Percentiles rank a stretch among this genome's conserved stretches.
These are phyloP conservation scores for Leucosporidium creatinivorum DNA, from an alignment of 768 basidiomycete genomes.

Conservation along the genomic window DNA sequence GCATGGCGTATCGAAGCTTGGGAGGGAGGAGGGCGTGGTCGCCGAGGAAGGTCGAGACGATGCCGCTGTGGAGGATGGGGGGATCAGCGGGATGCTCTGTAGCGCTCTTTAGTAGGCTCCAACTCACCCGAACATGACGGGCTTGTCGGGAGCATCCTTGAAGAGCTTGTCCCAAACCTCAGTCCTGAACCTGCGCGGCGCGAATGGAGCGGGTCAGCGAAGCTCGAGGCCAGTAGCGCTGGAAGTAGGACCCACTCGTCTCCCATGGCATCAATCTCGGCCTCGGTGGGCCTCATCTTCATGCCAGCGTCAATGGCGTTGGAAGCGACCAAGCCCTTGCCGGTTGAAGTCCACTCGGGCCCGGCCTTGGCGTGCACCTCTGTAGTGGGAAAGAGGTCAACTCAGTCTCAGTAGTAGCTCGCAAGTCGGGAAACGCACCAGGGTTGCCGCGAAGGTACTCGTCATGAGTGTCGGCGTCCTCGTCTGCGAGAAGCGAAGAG, in stretches of 20 bases:
- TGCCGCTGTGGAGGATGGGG: not conserved
- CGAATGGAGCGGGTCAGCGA: not conserved
- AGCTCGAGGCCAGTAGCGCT: no score
- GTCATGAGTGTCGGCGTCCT: conserved; percentile 57
- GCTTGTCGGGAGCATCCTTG: conserved; percentile 72
- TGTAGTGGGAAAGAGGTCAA: not conserved
- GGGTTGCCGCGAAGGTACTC: conserved; percentile 64
- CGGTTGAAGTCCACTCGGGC: conserved; percentile 58
- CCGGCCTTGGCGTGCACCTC: conserved; percentile 50
- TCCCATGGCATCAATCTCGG: conserved; percentile 66
- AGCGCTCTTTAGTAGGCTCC: conserved; percentile 59
- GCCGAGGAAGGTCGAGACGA: conserved; percentile 41
- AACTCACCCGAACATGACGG: conserved; percentile 57
- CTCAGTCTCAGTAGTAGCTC: no score
- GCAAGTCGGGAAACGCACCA: not conserved
- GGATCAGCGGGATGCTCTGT: not conserved
- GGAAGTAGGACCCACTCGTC: conserved; percentile 50
- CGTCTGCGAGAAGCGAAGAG: conserved; percentile 42
- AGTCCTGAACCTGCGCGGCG: conserved; percentile 36
- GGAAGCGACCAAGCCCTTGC: conserved; percentile 62
- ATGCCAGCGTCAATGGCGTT: conserved; percentile 69
- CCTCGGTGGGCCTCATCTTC: conserved; percentile 62
- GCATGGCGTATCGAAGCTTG: conserved; percentile 41
- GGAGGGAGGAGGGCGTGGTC: conserved; percentile 64
- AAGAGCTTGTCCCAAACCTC: conserved; percentile 59